Percentiles rank a stretch among this genome's conserved stretches.
Conservation (phyloP, 2,329 filamentous ascomycete genomes). For the Trematosphaeria pertusa region DNA sequence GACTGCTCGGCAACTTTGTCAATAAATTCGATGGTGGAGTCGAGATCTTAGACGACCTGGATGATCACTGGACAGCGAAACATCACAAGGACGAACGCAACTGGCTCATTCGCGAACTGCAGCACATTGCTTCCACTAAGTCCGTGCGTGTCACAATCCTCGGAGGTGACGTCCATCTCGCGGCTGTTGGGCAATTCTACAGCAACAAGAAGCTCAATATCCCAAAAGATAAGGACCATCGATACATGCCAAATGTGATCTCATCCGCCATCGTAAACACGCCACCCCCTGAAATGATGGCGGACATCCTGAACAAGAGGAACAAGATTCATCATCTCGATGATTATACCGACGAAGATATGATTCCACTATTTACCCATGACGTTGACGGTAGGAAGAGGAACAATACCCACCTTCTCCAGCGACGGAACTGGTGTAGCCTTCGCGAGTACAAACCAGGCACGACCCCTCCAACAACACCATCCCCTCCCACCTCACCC, state of each 20-base stretch:
- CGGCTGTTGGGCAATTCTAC: conserved; percentile 92
- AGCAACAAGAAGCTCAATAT: conserved; percentile 78
- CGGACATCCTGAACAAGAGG: conserved; percentile 90
- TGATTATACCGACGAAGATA: conserved; percentile 83
- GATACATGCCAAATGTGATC: conserved; percentile 96
- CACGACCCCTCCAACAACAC: conserved; percentile 74
- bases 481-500: conserved; percentile 42
- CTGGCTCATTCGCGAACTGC: conserved; percentile 86
- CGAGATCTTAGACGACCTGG: conserved; percentile 88
- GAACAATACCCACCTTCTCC: conserved; percentile 89
- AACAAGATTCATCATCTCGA: conserved; percentile 77
- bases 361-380: conserved; percentile 91
- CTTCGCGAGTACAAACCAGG: conserved; percentile 86
- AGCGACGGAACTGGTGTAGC: conserved; percentile 93
- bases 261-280: conserved; percentile 94
- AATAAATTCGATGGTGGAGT: conserved; percentile 92
- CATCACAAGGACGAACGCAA: conserved; percentile 91
- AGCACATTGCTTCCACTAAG: conserved; percentile 91
- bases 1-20: conserved; percentile 77
- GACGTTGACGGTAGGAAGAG: conserved; percentile 88
- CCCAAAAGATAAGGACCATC: conserved; percentile 87
- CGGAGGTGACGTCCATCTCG: conserved; percentile 92
- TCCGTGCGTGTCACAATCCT: conserved; percentile 91
- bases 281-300: conserved; percentile 85
- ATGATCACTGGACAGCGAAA: conserved; percentile 97